Conservation (phyloP, 2,329 filamentous ascomycete species). For the Calonectria hongkongensis region DNA sequence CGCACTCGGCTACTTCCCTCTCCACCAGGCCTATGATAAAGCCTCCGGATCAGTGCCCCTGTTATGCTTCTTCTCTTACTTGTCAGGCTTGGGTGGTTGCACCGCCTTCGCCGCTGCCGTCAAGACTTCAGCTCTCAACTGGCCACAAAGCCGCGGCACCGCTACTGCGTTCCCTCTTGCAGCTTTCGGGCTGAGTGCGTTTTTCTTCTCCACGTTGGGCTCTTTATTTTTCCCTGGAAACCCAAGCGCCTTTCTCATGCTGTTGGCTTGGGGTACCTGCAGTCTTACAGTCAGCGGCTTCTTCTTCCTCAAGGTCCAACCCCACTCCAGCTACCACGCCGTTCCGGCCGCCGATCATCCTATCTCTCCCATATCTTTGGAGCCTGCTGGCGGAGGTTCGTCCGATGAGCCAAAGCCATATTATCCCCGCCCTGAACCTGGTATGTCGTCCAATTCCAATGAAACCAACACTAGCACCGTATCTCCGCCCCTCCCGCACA, state of each 20-base stretch:
- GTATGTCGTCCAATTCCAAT: conserved; percentile 72
- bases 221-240: conserved; percentile 87
- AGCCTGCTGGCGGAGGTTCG: conserved; percentile 64
- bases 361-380: conserved; percentile 52
- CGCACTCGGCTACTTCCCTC: conserved; percentile 88
- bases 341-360: conserved; percentile 64
- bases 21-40: conserved; percentile 85
- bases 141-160: conserved; percentile 92
- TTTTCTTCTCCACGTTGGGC: conserved; percentile 93
- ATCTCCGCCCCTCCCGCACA: conserved; percentile 49
- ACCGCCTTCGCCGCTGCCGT: conserved; percentile 92
- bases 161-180: conserved; percentile 95
- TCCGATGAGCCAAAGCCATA: conserved; percentile 64
- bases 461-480: conserved; percentile 58
- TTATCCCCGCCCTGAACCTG: conserved; percentile 73
- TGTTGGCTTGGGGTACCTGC: conserved; percentile 88
- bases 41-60: conserved; percentile 75
- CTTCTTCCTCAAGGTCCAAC: conserved; percentile 88
- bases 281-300: conserved; percentile 84
- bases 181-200: conserved; percentile 94
- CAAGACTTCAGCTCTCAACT: conserved; percentile 92
- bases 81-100: conserved; percentile 92
- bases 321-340: conserved; percentile 74
- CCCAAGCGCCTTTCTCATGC: conserved; percentile 85
- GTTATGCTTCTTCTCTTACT: conserved; percentile 88